These are phyloP conservation scores for Leptographium lundbergii DNA, from an alignment of 2,329 filamentous ascomycete species.

Conservation along the genomic window DNA sequence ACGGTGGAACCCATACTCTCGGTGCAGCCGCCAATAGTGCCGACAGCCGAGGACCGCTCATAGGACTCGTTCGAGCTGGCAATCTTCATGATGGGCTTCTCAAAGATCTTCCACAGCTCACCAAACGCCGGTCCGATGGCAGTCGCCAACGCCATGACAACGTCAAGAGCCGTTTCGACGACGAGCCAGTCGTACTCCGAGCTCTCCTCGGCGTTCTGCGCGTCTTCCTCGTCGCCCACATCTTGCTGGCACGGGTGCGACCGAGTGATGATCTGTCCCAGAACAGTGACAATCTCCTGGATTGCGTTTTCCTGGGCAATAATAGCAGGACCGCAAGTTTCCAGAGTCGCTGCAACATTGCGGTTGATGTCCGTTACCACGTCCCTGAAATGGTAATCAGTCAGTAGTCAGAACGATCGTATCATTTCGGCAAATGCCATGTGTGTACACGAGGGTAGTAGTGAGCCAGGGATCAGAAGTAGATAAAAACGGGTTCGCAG, in stretches of 20 bases:
- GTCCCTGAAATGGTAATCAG: conserved; percentile 37
- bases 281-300: conserved; percentile 61
- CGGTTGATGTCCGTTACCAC: conserved; percentile 93
- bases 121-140: conserved; percentile 71
- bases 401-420: conserved; percentile 4
- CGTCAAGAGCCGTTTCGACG: conserved; percentile 86
- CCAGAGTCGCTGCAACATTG: conserved; percentile 80
- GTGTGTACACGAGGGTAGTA: not conserved
- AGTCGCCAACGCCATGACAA: conserved; percentile 70
- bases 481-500: conserved; percentile 66
- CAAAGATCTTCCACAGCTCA: conserved; percentile 91
- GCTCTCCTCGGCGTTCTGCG: conserved; percentile 57
- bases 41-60: conserved; percentile 81
- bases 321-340: conserved; percentile 78
- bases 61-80: conserved; percentile 74
- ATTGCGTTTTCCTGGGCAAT: conserved; percentile 61
- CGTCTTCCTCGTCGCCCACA: conserved; percentile 68
- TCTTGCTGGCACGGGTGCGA: conserved; percentile 90
- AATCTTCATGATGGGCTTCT: conserved; percentile 82
- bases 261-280: conserved; percentile 73
- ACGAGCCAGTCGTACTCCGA: conserved; percentile 98
- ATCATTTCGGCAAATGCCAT: no score
- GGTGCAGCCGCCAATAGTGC: conserved; percentile 83
- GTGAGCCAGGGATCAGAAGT: conserved; percentile 24
- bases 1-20: conserved; percentile 72